These are phyloP conservation scores for Pseudonectria foliicola DNA, from an alignment of 2,329 filamentous ascomycete species.

Conservation along the genomic window DNA sequence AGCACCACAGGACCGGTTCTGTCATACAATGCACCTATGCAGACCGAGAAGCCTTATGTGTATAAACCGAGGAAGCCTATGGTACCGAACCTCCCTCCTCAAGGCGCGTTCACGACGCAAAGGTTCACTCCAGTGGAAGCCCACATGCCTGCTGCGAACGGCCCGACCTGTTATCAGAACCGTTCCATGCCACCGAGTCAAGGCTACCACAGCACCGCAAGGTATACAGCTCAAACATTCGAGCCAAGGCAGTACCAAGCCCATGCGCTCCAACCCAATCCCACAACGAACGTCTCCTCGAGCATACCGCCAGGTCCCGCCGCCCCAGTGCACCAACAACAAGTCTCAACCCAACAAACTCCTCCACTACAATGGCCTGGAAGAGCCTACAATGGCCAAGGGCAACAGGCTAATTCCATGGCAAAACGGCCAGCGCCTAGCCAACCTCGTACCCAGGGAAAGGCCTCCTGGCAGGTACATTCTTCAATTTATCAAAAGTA, in stretches of 20 bases:
- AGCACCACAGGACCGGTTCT: not conserved
- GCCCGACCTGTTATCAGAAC: conserved; percentile 11
- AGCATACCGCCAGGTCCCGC: too few species aligned
- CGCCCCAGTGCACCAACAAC: too few species aligned
- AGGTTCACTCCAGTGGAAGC: conserved; percentile 13
- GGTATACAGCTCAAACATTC: conserved; percentile 1
- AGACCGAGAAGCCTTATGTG: conserved; percentile 41
- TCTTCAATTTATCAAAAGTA: conserved; percentile 45
- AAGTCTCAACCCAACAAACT: too few species aligned
- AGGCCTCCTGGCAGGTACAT: conserved; percentile 28
- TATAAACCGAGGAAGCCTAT: conserved; percentile 43
- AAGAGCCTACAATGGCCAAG: not conserved
- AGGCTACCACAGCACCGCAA: not conserved
- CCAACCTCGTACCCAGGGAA: conserved; percentile 17
- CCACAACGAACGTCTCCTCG: too few species aligned
- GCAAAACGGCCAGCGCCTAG: conserved; percentile 6
- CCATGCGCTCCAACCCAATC: too few species aligned
- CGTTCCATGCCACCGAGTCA: conserved; percentile 3
- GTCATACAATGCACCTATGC: conserved; percentile 1
- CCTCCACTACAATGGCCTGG: too few species aligned
- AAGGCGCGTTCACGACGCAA: conserved; percentile 19
- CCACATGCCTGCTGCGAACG: conserved; percentile 5
- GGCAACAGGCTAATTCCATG: not conserved
- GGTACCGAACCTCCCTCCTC: conserved; percentile 15
- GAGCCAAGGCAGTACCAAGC: too few species aligned